Evolutionary conservation across 2,329 filamentous ascomycete species (phyloP).

Genomic region (Aquanectria penicillioides): DNA sequence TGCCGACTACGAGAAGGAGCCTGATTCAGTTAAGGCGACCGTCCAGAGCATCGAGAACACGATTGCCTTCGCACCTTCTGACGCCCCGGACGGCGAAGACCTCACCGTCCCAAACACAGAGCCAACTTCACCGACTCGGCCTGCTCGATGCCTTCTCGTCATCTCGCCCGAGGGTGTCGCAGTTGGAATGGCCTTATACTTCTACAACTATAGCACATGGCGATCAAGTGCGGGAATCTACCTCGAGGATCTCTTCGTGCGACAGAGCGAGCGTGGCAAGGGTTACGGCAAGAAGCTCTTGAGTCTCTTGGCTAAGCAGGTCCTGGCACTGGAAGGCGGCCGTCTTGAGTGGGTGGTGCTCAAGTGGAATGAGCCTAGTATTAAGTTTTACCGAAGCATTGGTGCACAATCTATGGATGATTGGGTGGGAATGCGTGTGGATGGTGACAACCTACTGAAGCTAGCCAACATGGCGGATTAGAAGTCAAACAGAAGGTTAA

Average conservation of each 20-base stretch:
- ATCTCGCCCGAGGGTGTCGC: constrained; percentile 57
- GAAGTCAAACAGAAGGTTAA: too few relatives aligned
- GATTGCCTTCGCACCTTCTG: constrained; percentile 77
- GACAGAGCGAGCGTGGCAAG: constrained; percentile 72
- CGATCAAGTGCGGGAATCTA: constrained; percentile 87
- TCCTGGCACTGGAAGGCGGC: constrained; percentile 75
- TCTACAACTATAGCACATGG: constrained; percentile 97
- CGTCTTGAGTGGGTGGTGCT: constrained; percentile 91
- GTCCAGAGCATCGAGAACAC: constrained; percentile 76
- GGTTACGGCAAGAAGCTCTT: constrained; percentile 85
- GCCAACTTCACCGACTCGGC: constrained; percentile 64
- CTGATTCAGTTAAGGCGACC: constrained; percentile 80
- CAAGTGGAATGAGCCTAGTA: constrained; percentile 92
- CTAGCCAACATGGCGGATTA: constrained; percentile 60
- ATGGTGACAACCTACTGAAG: constrained; percentile 70
- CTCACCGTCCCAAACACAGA: constrained; percentile 56
- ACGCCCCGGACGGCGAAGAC: constrained; percentile 42
- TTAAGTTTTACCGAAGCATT: constrained; percentile 83
- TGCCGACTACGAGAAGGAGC: constrained; percentile 82
- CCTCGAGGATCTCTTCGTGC: constrained; percentile 92
- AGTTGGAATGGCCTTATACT: constrained; percentile 88
- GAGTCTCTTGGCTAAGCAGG: constrained; percentile 80
- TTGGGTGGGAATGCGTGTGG: constrained; percentile 81
- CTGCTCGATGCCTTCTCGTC: constrained; percentile 80
- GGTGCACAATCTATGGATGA: constrained; percentile 75